These are phyloP conservation scores for Aspergillus sp. DNA, from an alignment of 2,329 filamentous ascomycete genomes.

Conservation along the genomic window DNA sequence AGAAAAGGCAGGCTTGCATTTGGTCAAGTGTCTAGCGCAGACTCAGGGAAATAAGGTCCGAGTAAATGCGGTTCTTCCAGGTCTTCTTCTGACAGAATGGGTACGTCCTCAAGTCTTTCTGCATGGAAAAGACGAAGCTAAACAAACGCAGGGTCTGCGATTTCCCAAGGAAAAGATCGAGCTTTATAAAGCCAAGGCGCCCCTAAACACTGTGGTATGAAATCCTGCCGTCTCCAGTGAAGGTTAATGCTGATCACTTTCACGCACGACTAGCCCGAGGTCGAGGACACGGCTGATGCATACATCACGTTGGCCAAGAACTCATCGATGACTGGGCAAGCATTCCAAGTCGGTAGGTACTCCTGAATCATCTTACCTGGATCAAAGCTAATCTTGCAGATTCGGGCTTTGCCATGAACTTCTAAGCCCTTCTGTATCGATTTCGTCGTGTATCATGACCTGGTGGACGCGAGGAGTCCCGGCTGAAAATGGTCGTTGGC, in stretches of 20 bases:
- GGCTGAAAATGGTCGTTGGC: slow-evolving; percentile 24
- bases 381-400: slow-evolving; percentile 31
- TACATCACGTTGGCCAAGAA: slow-evolving; percentile 50
- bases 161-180: slow-evolving; percentile 64
- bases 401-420: slow-evolving; percentile 36
- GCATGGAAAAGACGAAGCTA: slow-evolving; percentile 5
- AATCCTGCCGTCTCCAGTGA: background rate
- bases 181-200: slow-evolving; percentile 58
- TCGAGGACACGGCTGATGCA: slow-evolving; percentile 49
- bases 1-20: slow-evolving; percentile 57
- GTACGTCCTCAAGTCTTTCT: slow-evolving; percentile 36
- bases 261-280: slow-evolving; percentile 36
- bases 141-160: slow-evolving; percentile 51
- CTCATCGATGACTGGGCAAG: slow-evolving; percentile 52
- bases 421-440: background rate
- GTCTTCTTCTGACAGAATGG: slow-evolving; percentile 71
- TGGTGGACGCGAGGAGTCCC: slow-evolving; percentile 1
- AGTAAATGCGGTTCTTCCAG: slow-evolving; percentile 68
- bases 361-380: background rate
- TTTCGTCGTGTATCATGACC: background rate
- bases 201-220: slow-evolving; percentile 62
- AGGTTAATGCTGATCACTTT: slow-evolving; percentile 14
- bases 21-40: slow-evolving; percentile 67
- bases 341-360: slow-evolving; percentile 48
- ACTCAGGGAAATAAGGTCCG: slow-evolving; percentile 66